These are phyloP conservation scores for Serendipita sp. DNA, from an alignment of 768 basidiomycete species.

Conservation along the genomic window DNA sequence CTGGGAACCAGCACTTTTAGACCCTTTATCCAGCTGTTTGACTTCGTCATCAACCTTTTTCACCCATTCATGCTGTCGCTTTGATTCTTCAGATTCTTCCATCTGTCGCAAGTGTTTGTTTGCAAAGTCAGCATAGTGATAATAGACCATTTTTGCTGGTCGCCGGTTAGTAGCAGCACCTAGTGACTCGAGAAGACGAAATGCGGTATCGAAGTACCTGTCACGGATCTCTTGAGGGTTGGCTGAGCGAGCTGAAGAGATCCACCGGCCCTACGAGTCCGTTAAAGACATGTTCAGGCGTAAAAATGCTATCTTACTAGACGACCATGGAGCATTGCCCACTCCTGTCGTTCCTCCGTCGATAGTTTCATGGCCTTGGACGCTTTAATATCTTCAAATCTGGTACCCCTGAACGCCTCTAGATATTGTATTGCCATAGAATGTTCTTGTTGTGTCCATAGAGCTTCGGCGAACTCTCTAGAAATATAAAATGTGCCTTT, in stretches of 20 bases:
- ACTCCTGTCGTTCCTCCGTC: not conserved
- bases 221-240: slow-evolving; percentile 54
- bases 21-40: slow-evolving; percentile 33
- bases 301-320: slow-evolving; percentile 31
- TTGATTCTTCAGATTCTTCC: slow-evolving; percentile 47
- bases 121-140: slow-evolving; percentile 76
- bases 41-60: slow-evolving; percentile 51
- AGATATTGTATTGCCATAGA: slow-evolving; percentile 64
- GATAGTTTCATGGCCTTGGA: not conserved
- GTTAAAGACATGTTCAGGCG: not conserved
- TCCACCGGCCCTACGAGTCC: slow-evolving; percentile 66
- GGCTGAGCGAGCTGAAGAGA: slow-evolving; percentile 66
- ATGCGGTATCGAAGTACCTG: slow-evolving; percentile 55
- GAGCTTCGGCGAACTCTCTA: slow-evolving; percentile 73
- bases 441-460: slow-evolving; percentile 81
- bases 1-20: slow-evolving; percentile 9
- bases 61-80: slow-evolving; percentile 34
- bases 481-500: slow-evolving; percentile 34
- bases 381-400: not conserved
- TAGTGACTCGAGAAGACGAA: slow-evolving; percentile 16
- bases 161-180: slow-evolving; percentile 11
- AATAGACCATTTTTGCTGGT: slow-evolving; percentile 33
- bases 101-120: slow-evolving; percentile 71
- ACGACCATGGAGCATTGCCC: slow-evolving; percentile 28
- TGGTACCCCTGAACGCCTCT: slow-evolving; percentile 20